These are phyloP conservation scores for Austropuccinia psidii DNA, from an alignment of 1,284 basidiomycete species.

Conservation along the genomic window DNA sequence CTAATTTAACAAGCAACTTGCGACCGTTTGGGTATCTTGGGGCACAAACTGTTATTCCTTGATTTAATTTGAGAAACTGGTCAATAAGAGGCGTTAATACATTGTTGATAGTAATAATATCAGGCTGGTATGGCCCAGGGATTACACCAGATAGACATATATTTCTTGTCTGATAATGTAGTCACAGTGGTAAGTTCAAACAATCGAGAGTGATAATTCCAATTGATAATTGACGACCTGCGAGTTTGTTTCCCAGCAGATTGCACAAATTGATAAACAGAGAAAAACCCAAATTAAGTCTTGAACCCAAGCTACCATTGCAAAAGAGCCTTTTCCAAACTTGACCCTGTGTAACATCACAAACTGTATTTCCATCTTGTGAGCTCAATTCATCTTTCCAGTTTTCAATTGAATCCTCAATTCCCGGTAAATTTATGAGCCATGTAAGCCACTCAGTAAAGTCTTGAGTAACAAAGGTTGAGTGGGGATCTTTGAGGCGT, in stretches of 20 bases:
- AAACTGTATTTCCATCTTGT: too few species aligned
- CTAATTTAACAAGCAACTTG: background rate
- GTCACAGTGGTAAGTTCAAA: conserved; percentile 1
- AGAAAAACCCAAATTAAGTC: background rate
- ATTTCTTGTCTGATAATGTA: conserved; percentile 2
- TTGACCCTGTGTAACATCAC: too few species aligned
- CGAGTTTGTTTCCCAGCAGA: background rate
- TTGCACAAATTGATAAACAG: background rate
- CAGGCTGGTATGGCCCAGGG: conserved; percentile 24
- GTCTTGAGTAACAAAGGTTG: too few species aligned
- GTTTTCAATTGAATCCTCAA: background rate
- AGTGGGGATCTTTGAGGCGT: too few species aligned
- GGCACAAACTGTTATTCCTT: background rate
- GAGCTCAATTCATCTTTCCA: too few species aligned
- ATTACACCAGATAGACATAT: conserved; percentile 23
- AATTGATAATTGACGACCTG: background rate
- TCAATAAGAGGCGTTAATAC: background rate
- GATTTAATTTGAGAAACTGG: background rate
- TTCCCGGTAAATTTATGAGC: background rate
- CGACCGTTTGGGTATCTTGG: background rate
- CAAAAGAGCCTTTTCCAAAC: background rate
- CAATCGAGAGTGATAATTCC: conserved; percentile 7
- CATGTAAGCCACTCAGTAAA: background rate
- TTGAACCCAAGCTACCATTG: background rate
- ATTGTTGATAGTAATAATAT: background rate